phyloP scores from a whole-genome alignment of 352 stramenopile species.

The Pelagophyceae sp. region DNA sequence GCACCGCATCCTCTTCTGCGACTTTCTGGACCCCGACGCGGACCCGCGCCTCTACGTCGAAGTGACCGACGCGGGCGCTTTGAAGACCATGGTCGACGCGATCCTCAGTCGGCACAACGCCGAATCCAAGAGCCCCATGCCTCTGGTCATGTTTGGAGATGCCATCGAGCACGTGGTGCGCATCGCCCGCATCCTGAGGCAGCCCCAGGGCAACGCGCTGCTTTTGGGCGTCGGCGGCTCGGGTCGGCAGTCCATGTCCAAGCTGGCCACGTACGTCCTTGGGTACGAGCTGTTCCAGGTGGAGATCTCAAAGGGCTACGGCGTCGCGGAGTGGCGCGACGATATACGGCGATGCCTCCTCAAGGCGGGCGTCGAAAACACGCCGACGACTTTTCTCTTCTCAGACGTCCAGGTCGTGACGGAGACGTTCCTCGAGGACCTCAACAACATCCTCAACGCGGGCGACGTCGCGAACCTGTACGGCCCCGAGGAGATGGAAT shows the following conservation, averaged over 20 bases:
- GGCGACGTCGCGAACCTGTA: constrained; percentile 82
- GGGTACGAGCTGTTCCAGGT: constrained; percentile 76
- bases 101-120: constrained; percentile 78
- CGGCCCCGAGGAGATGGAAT: constrained; percentile 73
- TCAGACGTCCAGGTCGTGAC: constrained; percentile 86
- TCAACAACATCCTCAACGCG: constrained; percentile 90
- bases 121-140: constrained; percentile 77
- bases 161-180: constrained; percentile 82
- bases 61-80: constrained; percentile 65
- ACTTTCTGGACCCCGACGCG: constrained; percentile 72
- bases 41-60: constrained; percentile 76
- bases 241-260: constrained; percentile 76
- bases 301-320: constrained; percentile 85
- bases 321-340: constrained; percentile 76
- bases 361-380: constrained; percentile 79
- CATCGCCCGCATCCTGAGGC: constrained; percentile 78
- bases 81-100: constrained; percentile 70
- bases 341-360: constrained; percentile 75
- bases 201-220: constrained; percentile 76
- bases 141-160: constrained; percentile 86
- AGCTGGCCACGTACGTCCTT: constrained; percentile 81
- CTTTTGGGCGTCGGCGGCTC: constrained; percentile 83
- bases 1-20: constrained; percentile 66
- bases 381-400: constrained; percentile 83
- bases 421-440: constrained; percentile 87